Base-by-base conservation (phyloP, 495 filamentous ascomycete species). In the Penicillium silybi region DNA sequence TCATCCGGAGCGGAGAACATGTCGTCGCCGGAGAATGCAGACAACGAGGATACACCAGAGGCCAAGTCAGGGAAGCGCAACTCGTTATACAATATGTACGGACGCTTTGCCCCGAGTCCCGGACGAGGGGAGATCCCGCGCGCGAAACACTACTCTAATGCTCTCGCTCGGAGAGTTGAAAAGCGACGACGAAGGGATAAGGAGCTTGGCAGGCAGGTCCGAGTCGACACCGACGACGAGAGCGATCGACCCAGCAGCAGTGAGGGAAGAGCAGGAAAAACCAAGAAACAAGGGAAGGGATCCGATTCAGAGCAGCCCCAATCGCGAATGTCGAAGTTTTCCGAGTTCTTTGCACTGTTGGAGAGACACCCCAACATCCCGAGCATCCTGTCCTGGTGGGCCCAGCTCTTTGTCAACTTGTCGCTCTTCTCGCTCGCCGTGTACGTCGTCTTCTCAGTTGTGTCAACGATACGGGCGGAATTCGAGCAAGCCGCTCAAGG, bases 291-390 rank as follows among this genome's bases (percentile, higher is more conserved):
- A 26, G 50, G 37, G 0, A 54, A 59, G 15, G 22, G 46, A 11
- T 15, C 54, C 13, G 37, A 41, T 15, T 22, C 37, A 46, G 23
- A 56, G 40, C 23, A 23, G 2, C 29, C 16, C 15, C 51, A 15
- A 6, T 61, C 64, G 9, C 63, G 61, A 3, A 52, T 59, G 16
- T 70, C 67, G 3, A 76, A 74, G 52, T 71, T 89, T 44, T 73
- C 72, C 20, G 67, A 77, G 13, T 75, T 90, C 56, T 81, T 92
- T 32, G 73, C 80, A 17, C 81, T 84, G 44, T 71, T 96, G 52
- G 87, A 87, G 55, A 79, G 80, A 37, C 88, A 96, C 62, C 92
- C 91, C 0, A 81, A 85, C 56, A 81, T 96, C n/a, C 93, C 93
- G 5, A 80, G 85, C 47, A 87, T 95, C 45, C 73, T 97, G 18